Conservation (phyloP, 1,284 basidiomycete genomes). For the Ceratobasidium sp. region DNA sequence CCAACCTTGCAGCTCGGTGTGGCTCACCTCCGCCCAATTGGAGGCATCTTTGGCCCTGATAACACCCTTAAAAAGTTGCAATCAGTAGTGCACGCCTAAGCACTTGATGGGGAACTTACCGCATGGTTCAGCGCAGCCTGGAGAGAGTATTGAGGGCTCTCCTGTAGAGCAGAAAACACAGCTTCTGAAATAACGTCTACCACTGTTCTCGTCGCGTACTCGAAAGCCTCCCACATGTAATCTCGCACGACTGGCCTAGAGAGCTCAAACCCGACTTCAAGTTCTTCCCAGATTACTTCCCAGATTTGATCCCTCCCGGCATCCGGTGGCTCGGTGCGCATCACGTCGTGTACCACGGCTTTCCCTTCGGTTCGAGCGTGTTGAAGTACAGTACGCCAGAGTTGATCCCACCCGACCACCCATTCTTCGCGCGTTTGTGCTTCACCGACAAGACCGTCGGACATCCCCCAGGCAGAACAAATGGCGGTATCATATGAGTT, state of each 20-base stretch:
- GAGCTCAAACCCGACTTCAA: background rate
- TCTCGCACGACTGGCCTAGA: background rate
- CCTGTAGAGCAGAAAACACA: background rate
- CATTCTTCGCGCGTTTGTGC: background rate
- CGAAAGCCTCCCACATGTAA: background rate
- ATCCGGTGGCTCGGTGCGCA: background rate
- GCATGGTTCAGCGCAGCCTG: background rate
- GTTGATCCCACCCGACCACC: background rate
- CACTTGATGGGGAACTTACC: background rate
- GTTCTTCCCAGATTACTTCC: background rate
- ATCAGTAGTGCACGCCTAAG: background rate
- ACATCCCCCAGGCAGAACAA: conserved; percentile 1
- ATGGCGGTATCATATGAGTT: background rate
- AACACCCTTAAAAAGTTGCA: background rate
- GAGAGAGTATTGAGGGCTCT: background rate
- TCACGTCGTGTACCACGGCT: background rate
- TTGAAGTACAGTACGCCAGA: background rate
- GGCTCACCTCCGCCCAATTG: background rate
- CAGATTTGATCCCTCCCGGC: conserved; percentile 1
- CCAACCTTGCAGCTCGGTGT: conserved; percentile 1
- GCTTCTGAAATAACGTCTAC: background rate
- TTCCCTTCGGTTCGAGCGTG: background rate
- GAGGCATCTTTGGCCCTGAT: background rate
- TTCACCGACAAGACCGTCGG: background rate
- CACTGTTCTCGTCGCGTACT: background rate